These are phyloP conservation scores for Dryas alaskensis DNA, from an alignment of 306 rosid species.

Conservation along the genomic window DNA sequence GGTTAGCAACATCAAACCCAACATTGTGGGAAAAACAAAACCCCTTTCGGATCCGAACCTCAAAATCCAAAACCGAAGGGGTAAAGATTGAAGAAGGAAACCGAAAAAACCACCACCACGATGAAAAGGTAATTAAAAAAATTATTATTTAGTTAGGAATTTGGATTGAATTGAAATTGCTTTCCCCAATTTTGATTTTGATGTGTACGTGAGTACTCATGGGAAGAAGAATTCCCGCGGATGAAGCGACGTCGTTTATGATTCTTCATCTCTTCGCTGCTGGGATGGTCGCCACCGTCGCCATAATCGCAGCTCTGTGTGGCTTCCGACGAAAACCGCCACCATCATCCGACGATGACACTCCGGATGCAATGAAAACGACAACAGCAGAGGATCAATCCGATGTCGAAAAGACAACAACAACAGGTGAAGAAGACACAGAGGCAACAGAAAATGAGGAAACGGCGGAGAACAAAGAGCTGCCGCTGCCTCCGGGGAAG, in stretches of 20 bases:
- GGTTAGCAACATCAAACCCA: slow-evolving; percentile 2
- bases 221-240: slow-evolving; percentile 62
- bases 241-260: slow-evolving; percentile 29
- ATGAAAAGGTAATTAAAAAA: no score
- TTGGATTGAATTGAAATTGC: neutral
- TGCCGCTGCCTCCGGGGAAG: slow-evolving; percentile 65
- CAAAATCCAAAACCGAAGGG: slow-evolving; percentile 6
- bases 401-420: neutral
- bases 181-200: slow-evolving; percentile 1
- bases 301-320: slow-evolving; percentile 54
- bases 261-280: slow-evolving; percentile 37
- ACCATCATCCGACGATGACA: neutral
- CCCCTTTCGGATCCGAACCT: slow-evolving; percentile 16
- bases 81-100: neutral
- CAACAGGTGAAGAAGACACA: neutral
- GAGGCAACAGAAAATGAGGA: slow-evolving; percentile 14
- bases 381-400: neutral
- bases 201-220: slow-evolving; percentile 32
- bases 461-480: slow-evolving; percentile 27
- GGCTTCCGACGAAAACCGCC: slow-evolving; percentile 32
- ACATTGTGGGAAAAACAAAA: neutral
- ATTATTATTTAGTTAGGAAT: neutral
- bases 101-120: no score
- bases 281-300: slow-evolving; percentile 52
- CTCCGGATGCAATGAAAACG: no score